Evolutionary conservation across 305 asterid species (phyloP).

Genomic region (Fraxinus velutina): DNA sequence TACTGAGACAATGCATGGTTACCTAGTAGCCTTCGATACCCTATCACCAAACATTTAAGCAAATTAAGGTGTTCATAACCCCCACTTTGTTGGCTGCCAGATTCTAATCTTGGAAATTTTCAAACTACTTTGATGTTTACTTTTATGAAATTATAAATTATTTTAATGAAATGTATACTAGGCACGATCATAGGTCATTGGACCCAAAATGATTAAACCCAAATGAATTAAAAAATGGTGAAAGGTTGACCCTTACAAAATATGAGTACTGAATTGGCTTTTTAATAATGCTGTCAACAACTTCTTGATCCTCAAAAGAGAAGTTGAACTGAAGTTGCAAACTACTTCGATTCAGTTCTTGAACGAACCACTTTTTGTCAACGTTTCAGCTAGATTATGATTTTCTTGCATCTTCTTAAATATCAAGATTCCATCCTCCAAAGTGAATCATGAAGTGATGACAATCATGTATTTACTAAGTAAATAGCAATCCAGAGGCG

Average conservation of each 20-base stretch:
- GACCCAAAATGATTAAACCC: not conserved
- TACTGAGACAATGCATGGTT: slow-evolving; percentile 18
- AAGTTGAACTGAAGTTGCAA: too few species aligned
- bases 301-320: too few species aligned
- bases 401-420: too few species aligned
- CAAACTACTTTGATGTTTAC: slow-evolving; percentile 9
- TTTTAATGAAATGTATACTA: not conserved
- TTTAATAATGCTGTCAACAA: not conserved
- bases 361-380: too few species aligned
- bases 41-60: slow-evolving; percentile 23
- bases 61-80: slow-evolving; percentile 25
- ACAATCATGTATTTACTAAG: too few species aligned
- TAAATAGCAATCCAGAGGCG: too few species aligned
- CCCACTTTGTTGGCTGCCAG: slow-evolving; percentile 43
- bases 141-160: not conserved
- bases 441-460: too few species aligned
- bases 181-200: not conserved
- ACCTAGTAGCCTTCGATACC: slow-evolving; percentile 28
- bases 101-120: not conserved
- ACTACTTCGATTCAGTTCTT: too few species aligned
- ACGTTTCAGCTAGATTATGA: too few species aligned
- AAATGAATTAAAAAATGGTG: not conserved
- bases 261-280: not conserved
- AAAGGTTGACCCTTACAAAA: not conserved
- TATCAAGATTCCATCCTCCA: too few species aligned